A percentile compares a stretch with the other conserved stretches of the same genome.
Conservation (phyloP, 495 filamentous ascomycete genomes). For the Neurospora tetrasperma region DNA sequence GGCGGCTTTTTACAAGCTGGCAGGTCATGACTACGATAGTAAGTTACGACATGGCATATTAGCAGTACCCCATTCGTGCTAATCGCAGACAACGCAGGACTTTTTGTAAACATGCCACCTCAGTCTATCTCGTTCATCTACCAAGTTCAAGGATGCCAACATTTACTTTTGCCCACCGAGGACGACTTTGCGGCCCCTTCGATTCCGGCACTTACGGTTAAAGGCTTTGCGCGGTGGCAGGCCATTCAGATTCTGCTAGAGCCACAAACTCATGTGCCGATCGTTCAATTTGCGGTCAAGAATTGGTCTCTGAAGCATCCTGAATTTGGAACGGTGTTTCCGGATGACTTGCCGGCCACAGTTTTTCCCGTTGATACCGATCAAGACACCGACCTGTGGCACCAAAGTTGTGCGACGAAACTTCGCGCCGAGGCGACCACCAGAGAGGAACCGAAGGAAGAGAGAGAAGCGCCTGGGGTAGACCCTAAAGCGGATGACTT, state of each 20-base stretch:
- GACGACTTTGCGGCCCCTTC: constrained; percentile 65
- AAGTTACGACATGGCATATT: constrained; percentile 10
- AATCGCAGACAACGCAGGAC: constrained; percentile 21
- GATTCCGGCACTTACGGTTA: constrained; percentile 69
- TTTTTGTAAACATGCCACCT: constrained; percentile 72
- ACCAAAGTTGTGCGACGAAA: constrained; percentile 55
- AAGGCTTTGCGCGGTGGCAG: constrained; percentile 89
- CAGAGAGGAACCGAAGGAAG: constrained; percentile 19
- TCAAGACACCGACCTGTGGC: constrained; percentile 70
- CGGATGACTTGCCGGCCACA: constrained; percentile 60
- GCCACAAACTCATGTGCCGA: constrained; percentile 78
- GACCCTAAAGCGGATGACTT: constrained; percentile 4
- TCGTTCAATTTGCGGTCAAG: constrained; percentile 69
- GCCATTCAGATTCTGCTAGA: constrained; percentile 82
- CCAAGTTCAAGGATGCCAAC: constrained; percentile 79
- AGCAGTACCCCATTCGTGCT: background rate
- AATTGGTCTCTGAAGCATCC: constrained; percentile 68
- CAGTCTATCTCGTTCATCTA: constrained; percentile 81
- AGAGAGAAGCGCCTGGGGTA: background rate
- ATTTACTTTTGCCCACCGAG: constrained; percentile 53
- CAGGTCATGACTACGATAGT: constrained; percentile 84
- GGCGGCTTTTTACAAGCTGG: constrained; percentile 75
- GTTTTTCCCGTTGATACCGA: constrained; percentile 71
- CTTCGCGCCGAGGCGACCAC: constrained; percentile 38
- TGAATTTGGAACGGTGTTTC: constrained; percentile 60